Base-by-base conservation (phyloP, 2,329 filamentous ascomycete species). In the Claviceps sp. region DNA sequence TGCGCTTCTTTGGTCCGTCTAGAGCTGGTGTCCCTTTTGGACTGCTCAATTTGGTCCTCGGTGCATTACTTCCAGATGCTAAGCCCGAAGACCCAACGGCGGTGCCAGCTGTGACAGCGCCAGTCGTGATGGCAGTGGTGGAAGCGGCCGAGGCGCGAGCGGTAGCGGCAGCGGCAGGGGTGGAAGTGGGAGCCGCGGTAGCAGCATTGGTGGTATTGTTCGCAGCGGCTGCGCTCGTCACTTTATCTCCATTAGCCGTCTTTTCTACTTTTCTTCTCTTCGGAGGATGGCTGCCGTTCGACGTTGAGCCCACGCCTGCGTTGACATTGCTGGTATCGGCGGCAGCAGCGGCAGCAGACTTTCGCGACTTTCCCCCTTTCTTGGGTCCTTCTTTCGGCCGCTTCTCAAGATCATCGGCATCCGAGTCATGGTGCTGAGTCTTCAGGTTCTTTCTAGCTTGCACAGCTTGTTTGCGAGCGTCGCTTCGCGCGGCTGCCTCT, bases 231-330 rank as follows among this genome's bases (percentile, higher is more conserved):
- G 40, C 39, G 40, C 17, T 43, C 17, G 26, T 80, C 3, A 72
- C 65, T 34, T 70, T 68, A 4, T 67, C 70, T 41, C 73, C 73
- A 55, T 73, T 73, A 14, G 70, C 64, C 10, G 75, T 68, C 60
- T 87, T 87, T 60, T 95, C 89, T 2, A 87, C 82, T 69, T 90
- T 94, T 57, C 89, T 82, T 61, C 88, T 79, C 70, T 95, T 95
- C 24, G 76, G 72, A 2, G 82, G 74, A 13, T 82, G 75, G 30
- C 77, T 74, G 22, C 74, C 70, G 56, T 76, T 79, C 19, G 73
- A 66, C 37, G 71, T 61, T 10, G 75, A 74, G 55, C 80, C 78
- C 47, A 87, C 85, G 42, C 84, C 85, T 39, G 88, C 69, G 2
- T 85, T 85, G 39, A 83, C 69, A 48, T 71, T 70, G 22, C 65